Evolutionary conservation across 768 basidiomycete genomes (phyloP).

Genomic region (Rhodotorula kratochvilovae): DNA sequence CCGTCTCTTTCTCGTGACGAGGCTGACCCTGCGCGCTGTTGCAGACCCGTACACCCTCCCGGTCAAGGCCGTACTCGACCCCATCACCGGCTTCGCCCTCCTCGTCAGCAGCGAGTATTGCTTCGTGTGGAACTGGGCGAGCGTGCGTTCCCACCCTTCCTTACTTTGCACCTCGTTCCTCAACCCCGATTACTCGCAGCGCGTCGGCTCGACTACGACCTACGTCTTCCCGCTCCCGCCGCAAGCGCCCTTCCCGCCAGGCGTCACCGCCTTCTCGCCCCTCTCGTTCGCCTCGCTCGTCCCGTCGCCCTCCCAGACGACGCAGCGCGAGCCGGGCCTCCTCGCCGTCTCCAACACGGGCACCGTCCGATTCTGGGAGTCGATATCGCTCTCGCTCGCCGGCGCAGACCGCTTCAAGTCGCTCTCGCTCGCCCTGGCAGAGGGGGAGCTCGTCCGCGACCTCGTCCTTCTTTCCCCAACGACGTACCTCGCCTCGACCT

Average conservation of each 20-base stretch:
- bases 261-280: constrained; percentile 38
- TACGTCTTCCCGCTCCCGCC: constrained; percentile 47
- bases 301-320: constrained; percentile 40
- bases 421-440: constrained; percentile 30
- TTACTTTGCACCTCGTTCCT: no score
- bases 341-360: constrained; percentile 70
- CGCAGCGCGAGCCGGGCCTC: constrained; percentile 75
- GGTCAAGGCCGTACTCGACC: constrained; percentile 38
- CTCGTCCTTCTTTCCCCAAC: constrained; percentile 17
- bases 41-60: constrained; percentile 31
- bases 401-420: constrained; percentile 46
- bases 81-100: constrained; percentile 45
- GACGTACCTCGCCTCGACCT: constrained; percentile 45
- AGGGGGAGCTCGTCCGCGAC: constrained; percentile 44
- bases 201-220: constrained; percentile 44
- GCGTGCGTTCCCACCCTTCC: constrained; percentile 29
- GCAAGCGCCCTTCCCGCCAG: constrained; percentile 24
- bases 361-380: constrained; percentile 78
- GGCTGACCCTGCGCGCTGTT: no score
- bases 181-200: no score
- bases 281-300: constrained; percentile 44
- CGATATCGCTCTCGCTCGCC: constrained; percentile 53
- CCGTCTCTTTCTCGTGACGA: no score
- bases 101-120: constrained; percentile 42
- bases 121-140: constrained; percentile 47